Base-by-base conservation (phyloP, 129 eudicot species). In the Escallonia herrerae region DNA sequence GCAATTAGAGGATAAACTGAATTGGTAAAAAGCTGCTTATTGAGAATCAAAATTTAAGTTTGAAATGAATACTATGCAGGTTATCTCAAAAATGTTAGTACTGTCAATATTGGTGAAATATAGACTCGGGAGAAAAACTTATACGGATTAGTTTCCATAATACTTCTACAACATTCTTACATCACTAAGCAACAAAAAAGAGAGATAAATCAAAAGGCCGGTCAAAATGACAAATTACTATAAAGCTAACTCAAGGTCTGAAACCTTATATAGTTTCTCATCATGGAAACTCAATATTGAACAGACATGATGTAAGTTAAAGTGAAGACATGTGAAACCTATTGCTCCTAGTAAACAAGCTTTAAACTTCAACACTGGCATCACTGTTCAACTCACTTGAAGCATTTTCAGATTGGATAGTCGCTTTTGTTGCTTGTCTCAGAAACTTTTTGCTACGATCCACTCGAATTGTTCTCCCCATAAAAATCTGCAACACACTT, bases 401-500 rank as follows among this genome's bases (percentile, higher is more conserved):
- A 52, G 71, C 68, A 4, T 71, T 78, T 60, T 70, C 72, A 1
- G 82, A 69, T 57, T 76, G 72, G 51, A 83, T 60, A 74, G 57
- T 68, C 38, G 61, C 67, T 80, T 87, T 83, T 60, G 95, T 84
- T 48, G 70, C 81, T 56, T 71, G 77, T 76, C 97, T 84, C 73
- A 86, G 74, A 78, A 84, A 90, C 70, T 62, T 75, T 76, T 66
- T 87, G 69, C 97, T 90, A 40, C 42, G 83, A 41, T 82, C 86
- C 63, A 90, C 85, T 40, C 93, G 82, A 63, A 90, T 71, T 3
- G 87, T 73, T 62, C 97, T 84, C 55, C 97, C 95, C 97, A 86
- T 90, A 76, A 90, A 80, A 62, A 75, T 56, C 97, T 90, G 79
- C 70, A 74, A 57, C 46, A 37, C 33, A 22, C 33, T 22, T 22